phyloP scores from a whole-genome alignment of 208 protist genomes.

The Phytomonas francai region DNA sequence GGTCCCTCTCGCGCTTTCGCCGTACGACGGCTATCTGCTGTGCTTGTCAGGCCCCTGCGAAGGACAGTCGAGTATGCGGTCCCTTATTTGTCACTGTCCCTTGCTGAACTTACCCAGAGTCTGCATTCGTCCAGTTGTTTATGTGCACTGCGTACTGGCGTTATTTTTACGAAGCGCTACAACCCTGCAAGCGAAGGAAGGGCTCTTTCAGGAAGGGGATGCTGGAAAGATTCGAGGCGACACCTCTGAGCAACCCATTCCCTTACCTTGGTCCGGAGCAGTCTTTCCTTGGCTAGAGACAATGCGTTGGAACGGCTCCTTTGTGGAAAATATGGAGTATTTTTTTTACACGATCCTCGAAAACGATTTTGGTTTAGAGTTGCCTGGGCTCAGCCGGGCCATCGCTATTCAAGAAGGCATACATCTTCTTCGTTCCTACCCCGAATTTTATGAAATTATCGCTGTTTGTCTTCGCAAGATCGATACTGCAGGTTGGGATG shows the following conservation, averaged over 20 bases:
- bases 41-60: slow-evolving; percentile 16
- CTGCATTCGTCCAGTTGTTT: slow-evolving; percentile 30
- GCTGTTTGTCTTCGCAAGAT: slow-evolving; percentile 72
- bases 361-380: slow-evolving; percentile 30
- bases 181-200: not conserved
- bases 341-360: slow-evolving; percentile 58
- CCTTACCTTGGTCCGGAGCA: slow-evolving; percentile 33
- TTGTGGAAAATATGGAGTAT: slow-evolving; percentile 47
- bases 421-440: slow-evolving; percentile 51
- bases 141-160: slow-evolving; percentile 47
- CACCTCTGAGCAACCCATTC: not conserved
- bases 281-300: slow-evolving; percentile 65
- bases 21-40: slow-evolving; percentile 44
- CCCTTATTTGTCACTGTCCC: not conserved
- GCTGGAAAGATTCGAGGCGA: not conserved
- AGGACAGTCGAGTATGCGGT: not conserved
- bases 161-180: slow-evolving; percentile 17
- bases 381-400: slow-evolving; percentile 24
- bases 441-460: slow-evolving; percentile 60
- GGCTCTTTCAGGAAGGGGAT: not conserved
- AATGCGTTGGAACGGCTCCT: slow-evolving; percentile 45
- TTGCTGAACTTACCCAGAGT: not conserved
- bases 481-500: slow-evolving; percentile 43
- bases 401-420: slow-evolving; percentile 37
- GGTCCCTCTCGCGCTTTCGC: slow-evolving; percentile 48